Percentiles rank a stretch among this genome's conserved stretches.
phyloP scores from a whole-genome alignment of 805 yeast species.

The Lipomyces orientalis region DNA sequence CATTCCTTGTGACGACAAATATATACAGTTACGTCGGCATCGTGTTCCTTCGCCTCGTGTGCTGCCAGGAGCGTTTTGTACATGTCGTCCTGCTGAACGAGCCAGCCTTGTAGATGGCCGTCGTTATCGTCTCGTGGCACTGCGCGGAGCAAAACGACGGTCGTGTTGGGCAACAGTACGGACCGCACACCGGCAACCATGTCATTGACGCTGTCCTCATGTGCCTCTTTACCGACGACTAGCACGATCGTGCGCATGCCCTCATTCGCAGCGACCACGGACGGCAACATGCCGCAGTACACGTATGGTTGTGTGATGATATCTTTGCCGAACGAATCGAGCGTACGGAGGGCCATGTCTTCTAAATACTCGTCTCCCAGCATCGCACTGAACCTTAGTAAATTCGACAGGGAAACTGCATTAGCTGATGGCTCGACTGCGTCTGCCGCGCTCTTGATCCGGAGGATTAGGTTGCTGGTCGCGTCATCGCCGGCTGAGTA shows the following conservation, averaged over 20 bases:
- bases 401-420: slow-evolving; percentile 45
- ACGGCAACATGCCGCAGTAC: slow-evolving; percentile 24
- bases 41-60: slow-evolving; percentile 5
- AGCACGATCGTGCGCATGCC: slow-evolving; percentile 31
- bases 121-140: slow-evolving; percentile 12
- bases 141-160: slow-evolving; percentile 14
- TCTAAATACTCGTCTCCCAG: slow-evolving; percentile 28
- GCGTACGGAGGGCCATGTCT: slow-evolving; percentile 24
- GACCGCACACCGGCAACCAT: slow-evolving; percentile 13
- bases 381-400: slow-evolving; percentile 41
- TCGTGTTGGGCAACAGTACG: slow-evolving; percentile 20
- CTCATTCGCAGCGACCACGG: slow-evolving; percentile 23
- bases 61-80: slow-evolving; percentile 12
- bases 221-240: slow-evolving; percentile 11
- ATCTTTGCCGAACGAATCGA: slow-evolving; percentile 26
- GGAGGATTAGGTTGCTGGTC: slow-evolving; percentile 40
- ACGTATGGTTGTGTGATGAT: slow-evolving; percentile 27
- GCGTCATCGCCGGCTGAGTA: slow-evolving; percentile 40
- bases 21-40: slow-evolving; percentile 10
- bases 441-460: slow-evolving; percentile 49
- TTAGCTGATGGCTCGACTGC: slow-evolving; percentile 49
- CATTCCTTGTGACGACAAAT: slow-evolving; percentile 28
- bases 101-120: slow-evolving; percentile 19
- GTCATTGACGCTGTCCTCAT: not conserved
- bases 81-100: slow-evolving; percentile 19